phyloP scores from a whole-genome alignment of 257 asterid genomes.

The Nicotiana benthamiana region DNA sequence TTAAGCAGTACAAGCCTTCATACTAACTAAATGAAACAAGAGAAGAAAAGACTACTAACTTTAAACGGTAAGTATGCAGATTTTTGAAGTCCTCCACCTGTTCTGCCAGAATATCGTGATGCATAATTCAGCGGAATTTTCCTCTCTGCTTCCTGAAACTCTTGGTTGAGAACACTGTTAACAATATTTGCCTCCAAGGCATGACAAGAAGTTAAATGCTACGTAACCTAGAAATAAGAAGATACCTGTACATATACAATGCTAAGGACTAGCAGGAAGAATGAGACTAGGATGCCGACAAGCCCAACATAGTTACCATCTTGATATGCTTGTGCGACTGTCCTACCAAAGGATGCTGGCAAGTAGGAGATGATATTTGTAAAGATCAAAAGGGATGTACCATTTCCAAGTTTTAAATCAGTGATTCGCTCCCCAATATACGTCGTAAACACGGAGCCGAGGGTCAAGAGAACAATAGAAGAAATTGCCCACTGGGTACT shows the following conservation, averaged over 20 bases:
- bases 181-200: not conserved
- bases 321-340: constrained; percentile 69
- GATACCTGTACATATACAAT: constrained; percentile 92
- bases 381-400: constrained; percentile 91
- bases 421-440: constrained; percentile 84
- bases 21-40: not conserved
- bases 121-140: constrained; percentile 94
- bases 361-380: constrained; percentile 92
- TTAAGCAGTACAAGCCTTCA: not conserved
- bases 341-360: constrained; percentile 97
- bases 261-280: constrained; percentile 80
- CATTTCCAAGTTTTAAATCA: constrained; percentile 91
- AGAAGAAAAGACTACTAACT: constrained; percentile 30
- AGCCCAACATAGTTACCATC: constrained; percentile 92
- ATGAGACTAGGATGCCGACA: constrained; percentile 55
- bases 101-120: constrained; percentile 57
- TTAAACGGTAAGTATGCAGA: constrained; percentile 96
- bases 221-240: not conserved
- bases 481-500: constrained; percentile 84
- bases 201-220: not conserved
- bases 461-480: constrained; percentile 67
- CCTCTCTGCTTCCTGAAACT: constrained; percentile 94
- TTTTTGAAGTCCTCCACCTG: constrained; percentile 70
- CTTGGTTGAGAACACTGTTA: not conserved
- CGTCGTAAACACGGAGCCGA: constrained; percentile 73